Evolutionary conservation across 1,284 basidiomycete species (phyloP), one percentile per base, ranked within the genome.

Genomic region (Boletellus deceptivus): DNA sequence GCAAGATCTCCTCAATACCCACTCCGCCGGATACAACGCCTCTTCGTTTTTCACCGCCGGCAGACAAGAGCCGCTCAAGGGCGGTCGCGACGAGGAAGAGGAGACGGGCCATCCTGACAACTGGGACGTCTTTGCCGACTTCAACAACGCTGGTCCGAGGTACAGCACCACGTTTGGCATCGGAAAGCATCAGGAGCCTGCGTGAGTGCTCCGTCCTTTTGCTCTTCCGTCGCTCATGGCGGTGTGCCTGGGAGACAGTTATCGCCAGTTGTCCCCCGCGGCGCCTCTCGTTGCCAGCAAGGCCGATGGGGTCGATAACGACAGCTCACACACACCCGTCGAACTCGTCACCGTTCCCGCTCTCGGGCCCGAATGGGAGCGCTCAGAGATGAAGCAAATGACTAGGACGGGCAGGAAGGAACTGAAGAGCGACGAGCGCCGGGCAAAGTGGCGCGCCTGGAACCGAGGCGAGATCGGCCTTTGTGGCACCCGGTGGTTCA

Each of bases 121-220:
- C 27, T 93, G 89, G 79, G 89, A 95, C 63, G 84, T 95, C 34
- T 91, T 86, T 64, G 90, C 91, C 9, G 92, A 95, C 72, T 95
- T 95, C 69, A 93, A 95, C 73, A 94, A 93, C 59, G 67, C 80
- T 5, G 92, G 92, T 0, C 92, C 91, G 18, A 75, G 78, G 56
- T 94, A 93, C 68, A 87, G 87, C 60, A 69, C 73, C 40, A 75
- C 81, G 20, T 82, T 86, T 64, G 77, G 69, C 22, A 53, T 70
- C 9, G 67, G 66, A 59, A 57, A 68, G 46, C 59, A 64, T 33
- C 61, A 68, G 39, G 68, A 71, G 31, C 59, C 68, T 39, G 72
- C 61, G 75, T 78, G 50, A 57, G 71, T 64, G 42, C n/a, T 49
- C 17, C 16, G 13, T 6, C 18, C 25, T 4, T 17, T n/a, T 53